Conservation (phyloP, 1,139 yeast genomes). For the Magnusiomyces sp. region DNA sequence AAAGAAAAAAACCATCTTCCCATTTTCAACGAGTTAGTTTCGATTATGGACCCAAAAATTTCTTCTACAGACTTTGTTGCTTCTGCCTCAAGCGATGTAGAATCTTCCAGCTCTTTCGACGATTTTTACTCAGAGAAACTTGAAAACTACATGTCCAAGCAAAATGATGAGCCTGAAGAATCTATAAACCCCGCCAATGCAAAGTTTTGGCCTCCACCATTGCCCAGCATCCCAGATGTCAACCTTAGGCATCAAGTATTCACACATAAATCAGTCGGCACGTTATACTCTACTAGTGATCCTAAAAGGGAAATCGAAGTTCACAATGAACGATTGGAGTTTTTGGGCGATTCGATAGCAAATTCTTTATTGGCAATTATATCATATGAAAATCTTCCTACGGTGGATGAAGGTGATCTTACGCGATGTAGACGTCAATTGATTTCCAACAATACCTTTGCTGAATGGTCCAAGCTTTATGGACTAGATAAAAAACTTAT, state of each 20-base stretch:
- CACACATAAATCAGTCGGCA: conserved; percentile 67
- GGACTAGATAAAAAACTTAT: conserved; percentile 56
- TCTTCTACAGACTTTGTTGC: background rate
- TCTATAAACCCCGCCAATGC: background rate
- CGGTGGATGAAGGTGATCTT: conserved; percentile 73
- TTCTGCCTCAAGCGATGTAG: no score
- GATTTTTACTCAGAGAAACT: background rate
- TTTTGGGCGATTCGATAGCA: conserved; percentile 83
- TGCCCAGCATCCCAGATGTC: conserved; percentile 60
- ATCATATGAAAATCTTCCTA: conserved; percentile 57
- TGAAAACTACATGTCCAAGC: background rate
- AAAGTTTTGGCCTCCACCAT: conserved; percentile 47
- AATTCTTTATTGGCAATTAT: conserved; percentile 65
- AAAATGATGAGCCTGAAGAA: background rate
- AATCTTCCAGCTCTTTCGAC: background rate
- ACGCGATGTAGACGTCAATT: conserved; percentile 62
- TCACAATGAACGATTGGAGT: conserved; percentile 88
- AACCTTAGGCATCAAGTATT: conserved; percentile 63
- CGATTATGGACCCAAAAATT: background rate
- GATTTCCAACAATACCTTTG: conserved; percentile 66
- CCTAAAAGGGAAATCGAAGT: conserved; percentile 49
- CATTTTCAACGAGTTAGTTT: background rate
- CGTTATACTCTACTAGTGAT: conserved; percentile 46
- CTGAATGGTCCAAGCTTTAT: conserved; percentile 63
- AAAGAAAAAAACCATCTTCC: background rate